Percentiles rank a stretch among this genome's conserved stretches.
Conservation (phyloP, 2,329 filamentous ascomycete genomes). For the Lithohypha guttulata region DNA sequence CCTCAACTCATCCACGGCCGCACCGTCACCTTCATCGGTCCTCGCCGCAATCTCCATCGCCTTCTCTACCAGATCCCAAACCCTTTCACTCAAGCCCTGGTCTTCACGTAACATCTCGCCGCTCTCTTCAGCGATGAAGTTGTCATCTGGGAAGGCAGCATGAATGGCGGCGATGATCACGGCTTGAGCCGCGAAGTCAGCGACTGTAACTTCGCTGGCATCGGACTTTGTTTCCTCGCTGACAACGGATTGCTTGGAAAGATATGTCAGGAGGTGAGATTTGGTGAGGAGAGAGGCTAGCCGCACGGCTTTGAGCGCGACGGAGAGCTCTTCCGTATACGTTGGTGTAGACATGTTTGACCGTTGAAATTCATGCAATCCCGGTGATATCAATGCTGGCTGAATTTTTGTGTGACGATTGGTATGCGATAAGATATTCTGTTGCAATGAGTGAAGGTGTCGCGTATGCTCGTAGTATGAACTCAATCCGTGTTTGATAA, state of each 20-base stretch:
- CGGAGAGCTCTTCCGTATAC: slow-evolving; percentile 28
- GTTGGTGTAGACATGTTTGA: neutral
- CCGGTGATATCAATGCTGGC: too few species aligned
- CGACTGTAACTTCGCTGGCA: slow-evolving; percentile 50
- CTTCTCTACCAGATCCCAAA: slow-evolving; percentile 44
- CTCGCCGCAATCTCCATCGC: slow-evolving; percentile 26
- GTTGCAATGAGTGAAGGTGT: too few species aligned
- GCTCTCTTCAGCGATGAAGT: slow-evolving; percentile 53
- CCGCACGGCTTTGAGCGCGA: slow-evolving; percentile 40
- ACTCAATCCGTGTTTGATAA: too few species aligned
- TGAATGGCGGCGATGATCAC: slow-evolving; percentile 49
- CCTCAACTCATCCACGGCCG: too few species aligned
- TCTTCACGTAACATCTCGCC: slow-evolving; percentile 43
- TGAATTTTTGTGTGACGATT: too few species aligned
- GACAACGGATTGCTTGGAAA: neutral
- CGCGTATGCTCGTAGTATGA: too few species aligned
- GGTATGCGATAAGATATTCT: too few species aligned
- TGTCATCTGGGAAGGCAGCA: slow-evolving; percentile 43
- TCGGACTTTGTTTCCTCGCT: slow-evolving; percentile 43
- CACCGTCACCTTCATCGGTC: too few species aligned
- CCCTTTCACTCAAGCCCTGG: slow-evolving; percentile 38
- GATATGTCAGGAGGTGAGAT: slow-evolving; percentile 29
- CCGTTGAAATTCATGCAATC: too few species aligned
- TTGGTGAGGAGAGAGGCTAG: slow-evolving; percentile 50
- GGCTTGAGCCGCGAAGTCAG: slow-evolving; percentile 54